These are phyloP conservation scores for Alternaria rosae DNA, from an alignment of 2,329 filamentous ascomycete species.

Conservation along the genomic window DNA sequence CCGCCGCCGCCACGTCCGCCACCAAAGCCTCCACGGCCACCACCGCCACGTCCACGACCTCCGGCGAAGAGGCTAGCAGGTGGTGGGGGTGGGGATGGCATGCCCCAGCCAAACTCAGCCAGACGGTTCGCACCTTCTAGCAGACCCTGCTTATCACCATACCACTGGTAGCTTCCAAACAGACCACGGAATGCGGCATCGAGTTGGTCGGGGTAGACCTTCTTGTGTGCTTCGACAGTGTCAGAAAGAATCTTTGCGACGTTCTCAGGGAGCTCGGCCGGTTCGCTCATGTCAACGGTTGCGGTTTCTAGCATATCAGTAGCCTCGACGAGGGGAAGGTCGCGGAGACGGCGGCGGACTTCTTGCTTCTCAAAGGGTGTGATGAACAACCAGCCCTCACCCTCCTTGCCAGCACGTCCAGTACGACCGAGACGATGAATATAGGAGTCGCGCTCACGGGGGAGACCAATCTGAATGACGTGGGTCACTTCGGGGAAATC, in stretches of 20 bases:
- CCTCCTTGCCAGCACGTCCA: slow-evolving; percentile 73
- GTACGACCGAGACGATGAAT: slow-evolving; percentile 62
- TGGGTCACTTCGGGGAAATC: slow-evolving; percentile 62
- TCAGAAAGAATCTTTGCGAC: slow-evolving; percentile 57
- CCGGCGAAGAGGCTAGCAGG: slow-evolving; percentile 33
- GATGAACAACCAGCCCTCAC: slow-evolving; percentile 74
- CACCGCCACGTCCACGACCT: slow-evolving; percentile 18
- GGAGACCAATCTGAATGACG: slow-evolving; percentile 60
- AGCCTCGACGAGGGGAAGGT: slow-evolving; percentile 65
- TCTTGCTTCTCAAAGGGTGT: slow-evolving; percentile 61
- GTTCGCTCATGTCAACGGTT: slow-evolving; percentile 54
- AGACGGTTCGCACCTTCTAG: slow-evolving; percentile 56
- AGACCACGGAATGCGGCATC: slow-evolving; percentile 63
- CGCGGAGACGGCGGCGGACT: slow-evolving; percentile 61
- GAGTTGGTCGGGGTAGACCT: slow-evolving; percentile 54
- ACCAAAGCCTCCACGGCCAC: slow-evolving; percentile 21
- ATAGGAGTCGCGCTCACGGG: slow-evolving; percentile 56
- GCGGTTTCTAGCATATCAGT: slow-evolving; percentile 62
- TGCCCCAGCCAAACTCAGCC: slow-evolving; percentile 57
- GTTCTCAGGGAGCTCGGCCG: slow-evolving; percentile 51
- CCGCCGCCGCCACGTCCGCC: slow-evolving; percentile 26
- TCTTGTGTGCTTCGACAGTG: slow-evolving; percentile 54
- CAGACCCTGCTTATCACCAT: slow-evolving; percentile 51
- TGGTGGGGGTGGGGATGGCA: slow-evolving; percentile 51
- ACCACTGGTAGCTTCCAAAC: slow-evolving; percentile 61